Evolutionary conservation across 1,139 yeast species (phyloP), one percentile per base, ranked within the genome.

Genomic region (Tardiomyces blankii): DNA sequence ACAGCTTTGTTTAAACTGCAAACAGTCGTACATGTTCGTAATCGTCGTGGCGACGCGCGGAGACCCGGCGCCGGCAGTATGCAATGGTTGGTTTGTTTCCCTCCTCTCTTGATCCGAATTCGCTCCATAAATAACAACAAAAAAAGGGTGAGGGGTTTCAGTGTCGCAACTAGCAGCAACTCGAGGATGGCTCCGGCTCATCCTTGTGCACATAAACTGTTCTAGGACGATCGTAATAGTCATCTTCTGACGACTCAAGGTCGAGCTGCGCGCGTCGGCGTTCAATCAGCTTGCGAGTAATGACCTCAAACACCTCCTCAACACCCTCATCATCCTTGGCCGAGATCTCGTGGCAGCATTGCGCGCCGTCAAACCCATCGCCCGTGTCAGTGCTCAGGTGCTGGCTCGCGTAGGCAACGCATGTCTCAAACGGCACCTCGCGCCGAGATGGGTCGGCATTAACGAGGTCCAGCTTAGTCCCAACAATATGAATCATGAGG

Each of bases 401-500:
- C 46, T 60, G 49, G 39, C 59, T 55, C 16, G 68, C 68, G 46
- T 61, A 64, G 38, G 60, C 61, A 30, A 64, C 64, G 45, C 68
- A 64, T 9, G 60, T 55, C 48, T 63, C 67, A 49, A 63, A 64
- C 39, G 67, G 63, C 19, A 64, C 68, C 52, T 63, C 58, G 7
- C 68, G 58, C 40, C 53, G 52, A 7, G 65, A 54, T 9, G 66
- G 67, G 49, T 64, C 66, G 33, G 58, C 61, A 39, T 53, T 55
- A 25, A 63, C 68, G 45, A 91, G 70, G 67, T 91, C 98, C 52
- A 77, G 75, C 67, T 91, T 93, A 69, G 91, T 91, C 32, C 96
- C 98, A 30, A 89, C 95, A 42, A 91, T 72, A 2, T 97, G 97
- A 63, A 91, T 89, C 47, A 88, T 79, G 51, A 91, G 91, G 56